Conservation (phyloP, 352 stramenopile genomes). For the Elongisporangium undulatum region DNA sequence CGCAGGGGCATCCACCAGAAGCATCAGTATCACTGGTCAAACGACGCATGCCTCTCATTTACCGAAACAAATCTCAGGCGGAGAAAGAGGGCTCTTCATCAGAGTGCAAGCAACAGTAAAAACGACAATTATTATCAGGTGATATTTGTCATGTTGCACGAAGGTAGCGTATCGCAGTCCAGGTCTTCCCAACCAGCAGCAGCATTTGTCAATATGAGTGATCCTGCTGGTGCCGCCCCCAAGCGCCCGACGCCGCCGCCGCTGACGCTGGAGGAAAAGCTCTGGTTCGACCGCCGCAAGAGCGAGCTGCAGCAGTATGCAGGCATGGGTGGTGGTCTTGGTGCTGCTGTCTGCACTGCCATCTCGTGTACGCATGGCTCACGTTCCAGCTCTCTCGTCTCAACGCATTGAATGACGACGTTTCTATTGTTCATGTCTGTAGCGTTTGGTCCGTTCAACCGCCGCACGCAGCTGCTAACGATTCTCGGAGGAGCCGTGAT, state of each 20-base stretch:
- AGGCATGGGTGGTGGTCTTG: conserved; percentile 49
- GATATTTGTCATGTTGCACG: neutral
- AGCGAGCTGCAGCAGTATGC: conserved; percentile 64
- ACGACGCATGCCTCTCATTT: neutral
- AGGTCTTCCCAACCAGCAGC: neutral
- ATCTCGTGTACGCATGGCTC: conserved; percentile 41
- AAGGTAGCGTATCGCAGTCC: neutral
- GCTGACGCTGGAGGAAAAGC: conserved; percentile 77
- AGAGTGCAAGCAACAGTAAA: neutral
- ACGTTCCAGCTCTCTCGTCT: neutral
- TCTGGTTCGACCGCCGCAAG: conserved; percentile 74
- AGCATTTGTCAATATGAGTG: neutral
- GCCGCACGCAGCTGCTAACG: conserved; percentile 47
- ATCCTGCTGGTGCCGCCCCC: neutral
- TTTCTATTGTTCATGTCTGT: neutral
- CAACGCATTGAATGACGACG: neutral
- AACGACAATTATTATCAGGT: neutral
- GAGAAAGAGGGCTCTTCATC: neutral
- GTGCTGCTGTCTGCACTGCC: conserved; percentile 37
- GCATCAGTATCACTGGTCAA: neutral
- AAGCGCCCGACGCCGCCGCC: conserved; percentile 20
- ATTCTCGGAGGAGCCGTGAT: conserved; percentile 60
- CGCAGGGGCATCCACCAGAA: neutral
- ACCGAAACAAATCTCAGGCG: neutral
- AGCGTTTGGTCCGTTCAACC: conserved; percentile 69